phyloP scores from a whole-genome alignment of 2,329 filamentous ascomycete genomes.

The Arthrobotrys musiformis region DNA sequence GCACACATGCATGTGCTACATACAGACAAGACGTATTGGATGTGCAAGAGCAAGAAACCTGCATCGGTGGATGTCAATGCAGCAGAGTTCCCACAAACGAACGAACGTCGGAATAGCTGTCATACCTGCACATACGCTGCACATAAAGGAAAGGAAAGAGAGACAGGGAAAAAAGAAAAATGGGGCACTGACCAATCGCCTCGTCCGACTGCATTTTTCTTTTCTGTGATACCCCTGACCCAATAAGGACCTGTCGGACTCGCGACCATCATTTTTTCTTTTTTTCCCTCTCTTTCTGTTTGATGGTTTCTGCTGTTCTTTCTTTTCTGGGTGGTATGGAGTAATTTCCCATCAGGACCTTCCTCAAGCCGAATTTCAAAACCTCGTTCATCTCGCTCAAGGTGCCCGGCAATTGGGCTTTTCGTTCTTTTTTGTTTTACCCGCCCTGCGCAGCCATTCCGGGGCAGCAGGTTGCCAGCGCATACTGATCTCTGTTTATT shows the following conservation, averaged over 20 bases:
- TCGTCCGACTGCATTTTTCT: background rate
- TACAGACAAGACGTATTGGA: background rate
- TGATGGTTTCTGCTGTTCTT: background rate
- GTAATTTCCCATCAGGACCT: slow-evolving; percentile 55
- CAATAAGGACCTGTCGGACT: slow-evolving; percentile 43
- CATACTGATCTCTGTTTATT: background rate
- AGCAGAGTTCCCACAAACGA: background rate
- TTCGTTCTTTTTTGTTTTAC: no score
- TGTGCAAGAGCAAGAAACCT: background rate
- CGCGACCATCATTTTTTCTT: slow-evolving; percentile 38
- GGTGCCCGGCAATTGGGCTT: slow-evolving; percentile 38
- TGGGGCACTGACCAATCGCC: background rate
- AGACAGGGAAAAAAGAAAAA: background rate
- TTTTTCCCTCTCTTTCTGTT: background rate
- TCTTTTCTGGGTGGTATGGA: slow-evolving; percentile 20
- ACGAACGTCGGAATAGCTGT: slow-evolving; percentile 11
- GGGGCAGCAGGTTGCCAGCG: slow-evolving; percentile 22
- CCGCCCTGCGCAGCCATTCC: slow-evolving; percentile 38
- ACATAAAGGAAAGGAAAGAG: background rate
- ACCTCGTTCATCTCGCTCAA: slow-evolving; percentile 54
- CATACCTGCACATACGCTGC: background rate
- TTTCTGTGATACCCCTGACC: slow-evolving; percentile 39
- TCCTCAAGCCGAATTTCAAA: slow-evolving; percentile 56
- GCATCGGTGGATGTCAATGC: slow-evolving; percentile 2
- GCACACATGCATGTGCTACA: background rate